Evolutionary conservation across 2,329 filamentous ascomycete genomes (phyloP), one percentile per base, ranked within the genome.

Genomic region (Calonectria pauciramosa): DNA sequence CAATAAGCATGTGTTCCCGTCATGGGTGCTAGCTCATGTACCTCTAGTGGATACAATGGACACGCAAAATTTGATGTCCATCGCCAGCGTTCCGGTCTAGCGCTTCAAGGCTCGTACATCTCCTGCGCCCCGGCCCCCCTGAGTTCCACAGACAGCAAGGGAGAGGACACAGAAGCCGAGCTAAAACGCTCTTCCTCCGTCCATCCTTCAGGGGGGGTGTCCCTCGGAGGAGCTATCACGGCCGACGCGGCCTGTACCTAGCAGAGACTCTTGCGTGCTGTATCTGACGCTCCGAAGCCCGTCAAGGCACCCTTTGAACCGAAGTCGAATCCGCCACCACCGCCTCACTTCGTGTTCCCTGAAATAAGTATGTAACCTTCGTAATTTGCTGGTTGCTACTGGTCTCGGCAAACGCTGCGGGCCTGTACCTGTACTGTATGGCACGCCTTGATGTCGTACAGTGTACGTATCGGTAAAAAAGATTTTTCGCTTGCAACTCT

Each of bases 301-400:
- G 71, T 63, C 65, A 54, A 73, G 72, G 69, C 71, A 74, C 76
- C 79, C 76, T 79, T 81, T 81, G 69, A 81, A 75, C 80, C 80
- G 80, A 79, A 69, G 72, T 73, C 51, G 30, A 79, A 71, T 74
- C 80, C 79, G 80, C 80, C 80, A 81, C 80, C 80, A 72, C 76
- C 75, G 68, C 71, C 71, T 80, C 72, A 73, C 71, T 77, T 75
- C 54, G 73, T 80, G 74, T 79, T 75, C 64, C 70, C 71, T 70
- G 49, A 71, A 73, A 68, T 66, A 65, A 65, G 56, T 71, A 56
- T n/a, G 23, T 59, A 64, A 51, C 54, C 64, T 76, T 77, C 69
- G 72, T 76, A 76, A 78, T 77, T 67, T 76, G 64, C 44, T 72
- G 54, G 67, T 70, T 20, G 54, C 70, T 47, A 70, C 73, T 77